A percentile compares a stretch with the other conserved stretches of the same genome.
Conservation (phyloP, 148 eudicot genomes). For the Fallopia convolvulus region DNA sequence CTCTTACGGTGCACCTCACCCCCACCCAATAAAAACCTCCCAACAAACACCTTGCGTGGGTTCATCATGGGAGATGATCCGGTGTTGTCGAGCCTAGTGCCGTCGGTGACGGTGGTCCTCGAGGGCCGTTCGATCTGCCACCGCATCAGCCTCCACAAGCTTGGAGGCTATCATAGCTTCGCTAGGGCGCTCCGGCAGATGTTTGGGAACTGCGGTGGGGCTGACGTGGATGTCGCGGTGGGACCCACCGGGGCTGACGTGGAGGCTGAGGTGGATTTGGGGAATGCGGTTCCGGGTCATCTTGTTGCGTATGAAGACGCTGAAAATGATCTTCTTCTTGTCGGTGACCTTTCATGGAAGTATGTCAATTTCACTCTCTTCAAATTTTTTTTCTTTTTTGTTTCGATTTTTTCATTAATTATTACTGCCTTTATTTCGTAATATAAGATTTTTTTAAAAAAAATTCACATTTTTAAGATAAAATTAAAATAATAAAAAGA, state of each 20-base stretch:
- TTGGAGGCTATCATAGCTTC: slow-evolving; percentile 46
- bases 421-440: too few relatives aligned
- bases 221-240: slow-evolving; percentile 15
- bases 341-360: slow-evolving; percentile 88
- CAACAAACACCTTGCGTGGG: neutral
- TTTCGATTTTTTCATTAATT: too few relatives aligned
- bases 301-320: slow-evolving; percentile 77
- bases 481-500: too few relatives aligned
- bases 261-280: slow-evolving; percentile 29
- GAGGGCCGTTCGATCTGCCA: slow-evolving; percentile 90
- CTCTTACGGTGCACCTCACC: slow-evolving; percentile 15
- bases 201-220: slow-evolving; percentile 24
- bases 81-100: slow-evolving; percentile 32
- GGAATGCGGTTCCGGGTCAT: slow-evolving; percentile 75
- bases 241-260: neutral
- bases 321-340: slow-evolving; percentile 88
- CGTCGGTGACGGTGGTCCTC: slow-evolving; percentile 75
- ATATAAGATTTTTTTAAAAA: too few relatives aligned
- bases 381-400: neutral
- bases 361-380: slow-evolving; percentile 21
- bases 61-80: neutral
- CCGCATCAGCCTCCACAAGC: slow-evolving; percentile 60
- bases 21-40: neutral
- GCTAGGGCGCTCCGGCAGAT: slow-evolving; percentile 59
- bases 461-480: too few relatives aligned